Evolutionary conservation across 2,329 filamentous ascomycete genomes (phyloP).

Genomic region (Elsinoe necatrix): DNA sequence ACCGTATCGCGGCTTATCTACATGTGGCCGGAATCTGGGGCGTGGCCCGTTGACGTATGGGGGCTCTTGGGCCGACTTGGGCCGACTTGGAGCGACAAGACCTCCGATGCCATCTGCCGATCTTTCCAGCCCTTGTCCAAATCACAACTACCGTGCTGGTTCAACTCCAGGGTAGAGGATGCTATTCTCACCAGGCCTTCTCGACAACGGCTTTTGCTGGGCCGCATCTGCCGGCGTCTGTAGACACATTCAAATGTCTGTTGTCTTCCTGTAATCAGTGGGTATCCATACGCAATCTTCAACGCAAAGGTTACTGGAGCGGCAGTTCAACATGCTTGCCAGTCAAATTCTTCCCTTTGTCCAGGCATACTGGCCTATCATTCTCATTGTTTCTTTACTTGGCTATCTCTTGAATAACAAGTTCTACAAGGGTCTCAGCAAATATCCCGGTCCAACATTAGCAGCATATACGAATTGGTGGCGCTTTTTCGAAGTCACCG

Average conservation of each 20-base stretch:
- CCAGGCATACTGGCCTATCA: constrained; percentile 35
- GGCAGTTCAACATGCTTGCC: constrained; percentile 25
- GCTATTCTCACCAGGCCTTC: not conserved
- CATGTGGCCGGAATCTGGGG: not conserved
- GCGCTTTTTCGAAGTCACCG: constrained; percentile 62
- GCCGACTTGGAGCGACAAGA: not conserved
- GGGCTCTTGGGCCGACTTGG: not conserved
- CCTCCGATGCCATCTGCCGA: constrained; percentile 7
- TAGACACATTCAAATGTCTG: constrained; percentile 6
- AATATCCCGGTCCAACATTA: constrained; percentile 63
- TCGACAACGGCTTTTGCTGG: constrained; percentile 6
- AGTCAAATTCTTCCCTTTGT: constrained; percentile 24
- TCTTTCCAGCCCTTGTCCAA: constrained; percentile 9
- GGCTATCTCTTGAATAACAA: constrained; percentile 38
- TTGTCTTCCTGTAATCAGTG: not conserved
- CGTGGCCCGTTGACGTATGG: not conserved
- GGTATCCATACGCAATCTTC: not conserved
- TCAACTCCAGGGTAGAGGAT: not conserved
- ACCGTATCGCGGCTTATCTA: not conserved
- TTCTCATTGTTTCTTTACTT: constrained; percentile 27
- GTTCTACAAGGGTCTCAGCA: constrained; percentile 51
- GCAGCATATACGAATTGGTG: constrained; percentile 65
- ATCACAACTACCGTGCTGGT: constrained; percentile 12
- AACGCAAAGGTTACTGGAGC: not conserved
- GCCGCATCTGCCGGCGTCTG: constrained; percentile 6